Base-by-base conservation (phyloP, 2,329 filamentous ascomycete species). In the Aspergillus aculeatinus region DNA sequence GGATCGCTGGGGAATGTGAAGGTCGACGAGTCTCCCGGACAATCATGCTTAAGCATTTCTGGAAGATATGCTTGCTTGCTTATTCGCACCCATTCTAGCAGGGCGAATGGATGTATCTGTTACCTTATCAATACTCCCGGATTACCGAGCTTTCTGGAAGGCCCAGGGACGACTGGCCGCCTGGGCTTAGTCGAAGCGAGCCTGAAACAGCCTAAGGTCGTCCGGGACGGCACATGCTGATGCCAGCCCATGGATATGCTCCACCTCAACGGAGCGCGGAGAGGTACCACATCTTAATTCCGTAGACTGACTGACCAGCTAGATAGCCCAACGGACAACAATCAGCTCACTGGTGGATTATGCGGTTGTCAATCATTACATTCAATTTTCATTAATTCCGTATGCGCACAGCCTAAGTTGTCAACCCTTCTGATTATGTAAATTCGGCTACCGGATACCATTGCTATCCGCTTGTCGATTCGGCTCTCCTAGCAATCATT, bases 181-280 rank as follows among this genome's bases (percentile, higher is more conserved):
- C 53, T 35, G 33, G 33, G 33, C 33, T 55, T 52, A 35, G 51
- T 23, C 51, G 51, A 16, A 67, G 68, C 60, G 54, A 65, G 63
- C 65, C 67, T 72, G 70, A 71, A 72, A 71, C 65, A 63, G 58
- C 35, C 63, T 62, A 70, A 60, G 64, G 63, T 63, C 55, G 44
- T 60, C 59, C 58, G 56, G 58, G 63, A 60, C 61, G 64, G 63
- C 63, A 65, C 62, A 64, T 67, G 65, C 61, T 63, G 54, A 60
- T 54, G 55, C 56, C 54, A 61, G 48, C 14, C 55, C 42, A 48
- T 55, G 53, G 53, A 35, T 55, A 55, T 35, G 58, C 47, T 63
- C 64, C 62, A 66, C 60, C 57, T 35, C 44, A 31, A 58, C 56
- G 53, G 53, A 60, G 53, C 53, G 27, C 48, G 55, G 44, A 57